phyloP scores from a whole-genome alignment of 176 grass and related monocot genomes.

The Urochloa ruziziensis region DNA sequence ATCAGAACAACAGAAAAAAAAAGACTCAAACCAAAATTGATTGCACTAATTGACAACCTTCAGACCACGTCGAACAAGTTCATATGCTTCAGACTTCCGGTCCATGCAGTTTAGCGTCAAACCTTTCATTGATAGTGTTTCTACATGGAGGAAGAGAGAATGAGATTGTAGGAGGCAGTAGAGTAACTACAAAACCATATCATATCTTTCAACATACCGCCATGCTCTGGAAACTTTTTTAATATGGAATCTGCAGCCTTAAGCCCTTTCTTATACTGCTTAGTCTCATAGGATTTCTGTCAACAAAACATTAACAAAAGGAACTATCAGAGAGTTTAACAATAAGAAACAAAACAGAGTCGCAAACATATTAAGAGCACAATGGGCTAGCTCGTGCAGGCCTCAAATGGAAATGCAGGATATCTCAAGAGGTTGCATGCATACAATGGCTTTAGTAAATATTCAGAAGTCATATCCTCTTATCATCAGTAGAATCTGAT shows the following conservation, averaged over 20 bases:
- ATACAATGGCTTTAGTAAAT: background rate
- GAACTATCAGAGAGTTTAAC: background rate
- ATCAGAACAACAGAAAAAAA: background rate
- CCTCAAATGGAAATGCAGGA: background rate
- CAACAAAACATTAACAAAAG: conserved; percentile 24
- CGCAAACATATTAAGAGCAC: background rate
- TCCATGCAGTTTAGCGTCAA: conserved; percentile 99
- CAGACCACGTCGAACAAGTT: conserved; percentile 94
- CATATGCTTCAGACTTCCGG: conserved; percentile 95
- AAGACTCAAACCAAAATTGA: conserved; percentile 13
- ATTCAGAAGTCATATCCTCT: background rate
- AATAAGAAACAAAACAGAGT: background rate
- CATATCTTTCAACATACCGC: conserved; percentile 54
- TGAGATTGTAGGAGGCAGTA: background rate
- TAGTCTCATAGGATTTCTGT: conserved; percentile 99
- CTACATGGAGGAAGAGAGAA: conserved; percentile 39
- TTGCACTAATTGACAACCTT: conserved; percentile 58
- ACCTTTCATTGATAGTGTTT: conserved; percentile 99
- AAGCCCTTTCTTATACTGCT: conserved; percentile 97
- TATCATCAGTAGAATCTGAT: background rate
- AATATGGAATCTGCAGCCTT: conserved; percentile 98
- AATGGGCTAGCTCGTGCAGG: background rate
- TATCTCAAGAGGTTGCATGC: background rate
- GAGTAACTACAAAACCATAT: background rate
- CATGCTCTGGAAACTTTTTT: conserved; percentile 98